Evolutionary conservation across 805 yeast species (phyloP), one percentile per base, ranked within the genome.

Genomic region (Wickerhamiella kazuoi): DNA sequence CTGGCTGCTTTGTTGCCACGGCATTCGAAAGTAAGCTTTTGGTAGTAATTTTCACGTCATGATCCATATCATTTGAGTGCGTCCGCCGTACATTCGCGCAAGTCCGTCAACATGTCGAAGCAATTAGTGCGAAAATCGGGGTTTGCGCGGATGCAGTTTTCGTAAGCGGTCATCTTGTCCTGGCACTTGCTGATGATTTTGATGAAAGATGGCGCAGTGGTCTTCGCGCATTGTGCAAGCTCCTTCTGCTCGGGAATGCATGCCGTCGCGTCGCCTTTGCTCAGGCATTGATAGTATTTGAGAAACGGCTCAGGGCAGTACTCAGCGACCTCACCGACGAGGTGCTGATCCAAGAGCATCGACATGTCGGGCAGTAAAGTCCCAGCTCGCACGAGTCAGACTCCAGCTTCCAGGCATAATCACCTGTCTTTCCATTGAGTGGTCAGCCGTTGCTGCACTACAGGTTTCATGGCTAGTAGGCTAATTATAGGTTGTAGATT

Each of bases 281-380:
- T 60, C 56, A 81, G 68, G 52, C 93, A 81, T 50, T 71, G 72
- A 56, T 81, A 87, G 55, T 76, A 81, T 21, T 67, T 70, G 41
- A 80, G 59, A 46, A 81, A 80, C 50, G 74, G 69, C 44, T 71
- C 73, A 0, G 93, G 90, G 54, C 94, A 81, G 51, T 67, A 62
- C 40, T 72, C 68, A 13, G 93, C 84, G 43, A 68, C 79, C 50
- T 81, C 93, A 44, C 79, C 84, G 44, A 81, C 69, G 24, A 81
- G 67, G 37, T 77, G 62, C 52, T 80, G 86, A 56, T 81, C 93
- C 23, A 81, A 64, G 49, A 52, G 48, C 40, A 64, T 54, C 14
- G 72, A 62, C 69, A 68, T 66, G 14, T 2, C 17, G 15, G 9
- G 14, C 13, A n/a, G n/a, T n/a, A n/a, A n/a, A n/a, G n/a, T n/a